Base-by-base conservation (phyloP, 108 stramenopile species). In the Chaetoceros tenuissimus region DNA sequence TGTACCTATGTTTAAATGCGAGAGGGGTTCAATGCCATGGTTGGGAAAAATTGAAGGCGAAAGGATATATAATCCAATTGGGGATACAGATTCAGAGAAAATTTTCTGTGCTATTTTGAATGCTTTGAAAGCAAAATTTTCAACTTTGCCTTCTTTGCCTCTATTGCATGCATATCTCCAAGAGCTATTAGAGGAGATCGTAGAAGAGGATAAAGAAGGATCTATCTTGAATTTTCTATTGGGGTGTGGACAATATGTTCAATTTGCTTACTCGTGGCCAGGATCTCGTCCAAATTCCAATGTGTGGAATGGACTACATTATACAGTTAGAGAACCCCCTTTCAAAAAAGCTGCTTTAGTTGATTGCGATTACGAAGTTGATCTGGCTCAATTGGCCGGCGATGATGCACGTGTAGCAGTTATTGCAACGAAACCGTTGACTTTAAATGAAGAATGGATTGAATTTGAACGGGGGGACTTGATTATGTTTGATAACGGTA, bases 291-390 rank as follows among this genome's bases (percentile, higher is more conserved):
- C 84, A 5, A 84, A 84, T 25, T 76, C 74, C 8, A 62, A 70
- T 18, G 73, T 82, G 2, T 93, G 86, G 86, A 93, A 93, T 64
- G 85, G 84, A 46, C 71, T 93, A 40, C 79, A 87, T 56, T 93
- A 93, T 52, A 76, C 76, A 31, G 68, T 87, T 0, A 57, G 81
- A n/a, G 78, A 87, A 51, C 66, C 69, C 47, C 75, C 78, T 0
- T 80, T 77, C 52, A 49, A 51, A 1, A 49, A 16, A 25, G 67
- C 64, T 17, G 64, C 73, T 31, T 56, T 79, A 43, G 26, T 28
- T 5, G 82, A 83, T 68, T 54, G 62, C 31, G 81, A 82, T 53
- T 83, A 83, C 52, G 53, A 57, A 40, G 67, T 87, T 22, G 65
- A 87, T 44, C 83, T 87, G 69, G 53, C 81, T 1, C 55, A 65